These are phyloP conservation scores for Phytophthora fragariae DNA, from an alignment of 352 stramenopile species.

Conservation along the genomic window DNA sequence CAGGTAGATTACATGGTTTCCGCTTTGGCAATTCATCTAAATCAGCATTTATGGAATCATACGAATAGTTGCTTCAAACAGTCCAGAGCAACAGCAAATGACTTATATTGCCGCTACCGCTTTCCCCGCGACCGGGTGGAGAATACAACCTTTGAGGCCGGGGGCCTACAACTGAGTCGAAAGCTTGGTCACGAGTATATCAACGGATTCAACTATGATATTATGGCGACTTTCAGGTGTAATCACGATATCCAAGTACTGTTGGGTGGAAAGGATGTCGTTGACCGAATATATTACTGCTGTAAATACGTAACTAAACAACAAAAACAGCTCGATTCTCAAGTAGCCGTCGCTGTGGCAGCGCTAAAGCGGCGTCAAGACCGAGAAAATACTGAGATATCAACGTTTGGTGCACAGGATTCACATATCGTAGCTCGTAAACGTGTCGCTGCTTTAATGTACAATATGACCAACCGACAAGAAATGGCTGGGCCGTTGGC, in stretches of 20 bases:
- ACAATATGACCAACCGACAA: background rate
- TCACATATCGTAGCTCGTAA: background rate
- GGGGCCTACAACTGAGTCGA: background rate
- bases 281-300: conserved; percentile 15
- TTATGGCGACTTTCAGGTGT: conserved; percentile 19
- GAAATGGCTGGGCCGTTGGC: background rate
- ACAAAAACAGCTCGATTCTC: no score
- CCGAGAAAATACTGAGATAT: background rate
- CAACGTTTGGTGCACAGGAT: background rate
- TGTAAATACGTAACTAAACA: conserved; percentile 13
- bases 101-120: background rate
- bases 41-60: conserved; percentile 21
- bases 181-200: conserved; percentile 11
- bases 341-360: conserved; percentile 5
- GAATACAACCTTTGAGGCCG: background rate
- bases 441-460: conserved; percentile 1
- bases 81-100: background rate
- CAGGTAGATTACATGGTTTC: conserved; percentile 18
- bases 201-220: conserved; percentile 14
- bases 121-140: conserved; percentile 4
- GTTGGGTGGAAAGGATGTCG: conserved; percentile 7
- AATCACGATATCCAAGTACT: conserved; percentile 3
- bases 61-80: conserved; percentile 14
- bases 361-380: conserved; percentile 7
- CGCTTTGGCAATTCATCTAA: conserved; percentile 4